These are phyloP conservation scores for Trifolium subterraneum DNA, from an alignment of 306 rosid genomes.

Conservation along the genomic window DNA sequence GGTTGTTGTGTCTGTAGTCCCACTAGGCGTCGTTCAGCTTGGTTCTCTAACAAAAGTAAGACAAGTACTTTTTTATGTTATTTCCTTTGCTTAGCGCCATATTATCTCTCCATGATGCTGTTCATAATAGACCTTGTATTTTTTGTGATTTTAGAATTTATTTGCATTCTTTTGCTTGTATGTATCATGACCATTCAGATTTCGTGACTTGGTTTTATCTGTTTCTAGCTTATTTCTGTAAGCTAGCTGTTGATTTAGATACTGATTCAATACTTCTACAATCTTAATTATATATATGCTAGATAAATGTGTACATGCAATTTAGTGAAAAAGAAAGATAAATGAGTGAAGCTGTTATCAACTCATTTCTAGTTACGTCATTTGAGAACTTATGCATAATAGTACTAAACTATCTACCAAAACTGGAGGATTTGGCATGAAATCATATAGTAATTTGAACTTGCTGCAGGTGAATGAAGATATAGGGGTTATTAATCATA, in stretches of 20 bases:
- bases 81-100: slow-evolving; percentile 33
- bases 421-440: slow-evolving; percentile 17
- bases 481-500: slow-evolving; percentile 60
- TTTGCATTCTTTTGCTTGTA: slow-evolving; percentile 19
- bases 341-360: slow-evolving; percentile 2
- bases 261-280: slow-evolving; percentile 16
- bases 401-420: slow-evolving; percentile 1
- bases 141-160: slow-evolving; percentile 8
- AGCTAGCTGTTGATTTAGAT: slow-evolving; percentile 5
- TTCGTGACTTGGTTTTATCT: not conserved
- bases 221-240: slow-evolving; percentile 15
- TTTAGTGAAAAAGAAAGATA: too few species aligned
- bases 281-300: slow-evolving; percentile 11
- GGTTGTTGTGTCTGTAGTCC: slow-evolving; percentile 74
- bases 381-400: not conserved
- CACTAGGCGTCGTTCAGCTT: slow-evolving; percentile 94
- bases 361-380: slow-evolving; percentile 2
- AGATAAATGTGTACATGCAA: slow-evolving; percentile 14
- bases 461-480: slow-evolving; percentile 80
- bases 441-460: slow-evolving; percentile 7
- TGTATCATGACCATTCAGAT: slow-evolving; percentile 4
- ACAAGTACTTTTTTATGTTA: slow-evolving; percentile 32
- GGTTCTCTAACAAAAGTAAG: slow-evolving; percentile 86
- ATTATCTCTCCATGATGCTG: slow-evolving; percentile 14
- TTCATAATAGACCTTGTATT: slow-evolving; percentile 7